Conservation (phyloP, 1,284 basidiomycete genomes). For the Trametes sp. region DNA sequence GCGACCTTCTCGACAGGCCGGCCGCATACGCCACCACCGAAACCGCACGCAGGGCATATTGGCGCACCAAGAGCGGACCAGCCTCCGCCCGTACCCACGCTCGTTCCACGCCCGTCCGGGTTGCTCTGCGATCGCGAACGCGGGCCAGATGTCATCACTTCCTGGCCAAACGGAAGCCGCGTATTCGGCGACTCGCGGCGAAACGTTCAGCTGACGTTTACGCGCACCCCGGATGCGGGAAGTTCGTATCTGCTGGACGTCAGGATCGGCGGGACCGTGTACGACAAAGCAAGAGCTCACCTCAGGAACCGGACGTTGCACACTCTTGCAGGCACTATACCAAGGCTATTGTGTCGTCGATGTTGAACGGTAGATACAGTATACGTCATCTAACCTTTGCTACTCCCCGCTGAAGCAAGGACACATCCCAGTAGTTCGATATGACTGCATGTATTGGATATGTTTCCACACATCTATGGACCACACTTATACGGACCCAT, state of each 20-base stretch:
- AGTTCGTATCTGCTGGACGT: slow-evolving; percentile 23
- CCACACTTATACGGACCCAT: too few species aligned
- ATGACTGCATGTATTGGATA: too few species aligned
- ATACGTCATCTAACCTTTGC: too few species aligned
- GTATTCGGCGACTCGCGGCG: slow-evolving; percentile 21
- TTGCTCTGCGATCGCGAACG: not conserved
- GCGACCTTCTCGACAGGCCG: not conserved
- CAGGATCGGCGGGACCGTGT: slow-evolving; percentile 14
- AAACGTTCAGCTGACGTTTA: slow-evolving; percentile 28
- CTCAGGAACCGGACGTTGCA: not conserved
- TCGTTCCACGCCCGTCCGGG: not conserved
- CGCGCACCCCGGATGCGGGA: slow-evolving; percentile 8
- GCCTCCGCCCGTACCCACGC: not conserved
- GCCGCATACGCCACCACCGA: not conserved
- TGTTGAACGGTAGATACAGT: not conserved
- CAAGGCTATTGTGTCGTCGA: not conserved
- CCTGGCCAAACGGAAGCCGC: slow-evolving; percentile 20
- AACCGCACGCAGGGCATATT: not conserved
- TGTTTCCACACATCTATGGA: too few species aligned
- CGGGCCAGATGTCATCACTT: not conserved
- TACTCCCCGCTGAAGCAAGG: too few species aligned
- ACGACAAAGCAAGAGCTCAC: not conserved
- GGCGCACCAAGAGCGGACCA: not conserved
- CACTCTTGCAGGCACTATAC: not conserved
- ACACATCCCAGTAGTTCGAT: too few species aligned